phyloP scores from a whole-genome alignment of 2,329 filamentous ascomycete species.

The Fusarium kyushuense region DNA sequence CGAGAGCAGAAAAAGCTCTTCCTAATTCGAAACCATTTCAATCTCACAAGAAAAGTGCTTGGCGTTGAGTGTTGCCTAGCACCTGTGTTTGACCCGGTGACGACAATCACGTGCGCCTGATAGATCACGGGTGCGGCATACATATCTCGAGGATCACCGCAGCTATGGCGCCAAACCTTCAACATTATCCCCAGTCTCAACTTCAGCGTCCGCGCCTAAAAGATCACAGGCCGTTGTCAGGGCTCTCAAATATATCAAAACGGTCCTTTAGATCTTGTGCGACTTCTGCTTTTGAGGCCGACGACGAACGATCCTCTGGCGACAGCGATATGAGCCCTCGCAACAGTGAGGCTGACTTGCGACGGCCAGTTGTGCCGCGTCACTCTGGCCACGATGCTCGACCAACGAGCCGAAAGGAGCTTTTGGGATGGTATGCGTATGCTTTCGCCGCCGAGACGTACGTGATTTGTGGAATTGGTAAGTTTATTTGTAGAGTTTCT shows the following conservation, averaged over 20 bases:
- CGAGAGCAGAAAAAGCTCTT: slow-evolving; percentile 24
- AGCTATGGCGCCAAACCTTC: slow-evolving; percentile 44
- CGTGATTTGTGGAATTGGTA: slow-evolving; percentile 83
- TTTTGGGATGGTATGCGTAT: slow-evolving; percentile 95
- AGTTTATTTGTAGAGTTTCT: slow-evolving; percentile 49
- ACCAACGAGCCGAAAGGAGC: slow-evolving; percentile 87
- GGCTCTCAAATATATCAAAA: slow-evolving; percentile 65
- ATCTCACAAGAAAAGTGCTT: slow-evolving; percentile 18
- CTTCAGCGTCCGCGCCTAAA: slow-evolving; percentile 57
- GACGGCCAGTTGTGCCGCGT: slow-evolving; percentile 57
- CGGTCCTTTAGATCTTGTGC: slow-evolving; percentile 66
- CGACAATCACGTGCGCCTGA: slow-evolving; percentile 47
- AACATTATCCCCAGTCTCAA: slow-evolving; percentile 36
- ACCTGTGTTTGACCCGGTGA: slow-evolving; percentile 39
- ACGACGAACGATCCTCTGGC: slow-evolving; percentile 73
- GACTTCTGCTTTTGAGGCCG: slow-evolving; percentile 74
- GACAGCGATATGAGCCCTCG: slow-evolving; percentile 53
- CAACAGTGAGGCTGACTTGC: slow-evolving; percentile 54
- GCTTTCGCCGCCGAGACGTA: slow-evolving; percentile 97
- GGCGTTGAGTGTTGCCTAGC: slow-evolving; percentile 11
- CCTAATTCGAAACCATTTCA: slow-evolving; percentile 10
- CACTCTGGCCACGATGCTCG: slow-evolving; percentile 89
- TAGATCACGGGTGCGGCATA: slow-evolving; percentile 40
- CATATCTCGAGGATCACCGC: not conserved
- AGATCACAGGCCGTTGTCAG: slow-evolving; percentile 60